Evolutionary conservation across 2,329 filamentous ascomycete species (phyloP).

Genomic region (Penicillium sp.): DNA sequence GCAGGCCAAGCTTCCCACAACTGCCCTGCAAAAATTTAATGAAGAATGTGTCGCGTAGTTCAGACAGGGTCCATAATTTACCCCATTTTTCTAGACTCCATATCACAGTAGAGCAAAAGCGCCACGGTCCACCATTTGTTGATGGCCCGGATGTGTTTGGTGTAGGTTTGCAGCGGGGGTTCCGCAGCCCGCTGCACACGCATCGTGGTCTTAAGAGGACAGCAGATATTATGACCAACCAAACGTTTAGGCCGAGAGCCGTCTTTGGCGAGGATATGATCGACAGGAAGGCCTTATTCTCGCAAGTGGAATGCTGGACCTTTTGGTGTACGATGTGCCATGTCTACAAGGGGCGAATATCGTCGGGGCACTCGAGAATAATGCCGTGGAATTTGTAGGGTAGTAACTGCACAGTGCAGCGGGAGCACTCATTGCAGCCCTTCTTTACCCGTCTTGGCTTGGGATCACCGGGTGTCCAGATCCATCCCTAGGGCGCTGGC

Average conservation of each 20-base stretch:
- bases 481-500: background rate
- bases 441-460: too few species aligned
- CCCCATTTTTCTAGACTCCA: background rate
- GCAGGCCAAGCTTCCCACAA: background rate
- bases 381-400: constrained; percentile 10
- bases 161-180: constrained; percentile 6
- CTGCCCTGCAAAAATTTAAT: background rate
- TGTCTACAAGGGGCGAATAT: background rate
- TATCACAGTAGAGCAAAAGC: background rate
- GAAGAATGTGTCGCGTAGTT: background rate
- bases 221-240: constrained; percentile 2
- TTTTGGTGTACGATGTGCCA: constrained; percentile 5
- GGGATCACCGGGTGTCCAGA: background rate
- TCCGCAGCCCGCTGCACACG: background rate
- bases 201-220: background rate
- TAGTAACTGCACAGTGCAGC: background rate
- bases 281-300: constrained; percentile 9
- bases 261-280: constrained; percentile 9
- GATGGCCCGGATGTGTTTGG: background rate
- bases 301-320: constrained; percentile 8
- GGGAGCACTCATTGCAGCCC: background rate
- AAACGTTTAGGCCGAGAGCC: constrained; percentile 2
- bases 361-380: background rate
- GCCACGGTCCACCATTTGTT: constrained; percentile 2
- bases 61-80: background rate